These are phyloP conservation scores for Turnera subulata DNA, from an alignment of 345 rosid species.

Conservation along the genomic window DNA sequence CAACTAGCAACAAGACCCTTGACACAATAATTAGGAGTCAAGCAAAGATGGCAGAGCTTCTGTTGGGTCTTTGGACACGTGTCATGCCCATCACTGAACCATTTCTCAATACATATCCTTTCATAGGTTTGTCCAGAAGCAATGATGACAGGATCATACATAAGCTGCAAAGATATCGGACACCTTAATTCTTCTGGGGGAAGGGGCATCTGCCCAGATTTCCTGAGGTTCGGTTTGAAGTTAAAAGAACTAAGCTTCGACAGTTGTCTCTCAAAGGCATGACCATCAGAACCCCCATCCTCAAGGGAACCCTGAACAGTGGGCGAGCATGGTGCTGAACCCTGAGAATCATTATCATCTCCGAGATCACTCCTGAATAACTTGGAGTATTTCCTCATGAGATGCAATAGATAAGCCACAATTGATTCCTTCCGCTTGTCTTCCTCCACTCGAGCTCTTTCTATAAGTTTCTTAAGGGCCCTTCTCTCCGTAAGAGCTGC, in stretches of 20 bases:
- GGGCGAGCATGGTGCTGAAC: constrained; percentile 87
- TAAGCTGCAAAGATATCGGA: constrained; percentile 92
- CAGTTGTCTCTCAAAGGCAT: constrained; percentile 75
- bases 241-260: constrained; percentile 73
- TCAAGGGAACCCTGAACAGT: constrained; percentile 54
- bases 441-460: constrained; percentile 89
- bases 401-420: constrained; percentile 85
- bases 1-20: constrained; percentile 92
- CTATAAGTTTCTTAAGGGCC: constrained; percentile 86
- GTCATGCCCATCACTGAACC: constrained; percentile 88
- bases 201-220: constrained; percentile 64
- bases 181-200: constrained; percentile 98
- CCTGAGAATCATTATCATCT: constrained; percentile 91
- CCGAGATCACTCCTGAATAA: constrained; percentile 72
- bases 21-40: constrained; percentile 99
- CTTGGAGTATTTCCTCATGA: constrained; percentile 94
- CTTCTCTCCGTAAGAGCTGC: constrained; percentile 90
- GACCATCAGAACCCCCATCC: constrained; percentile 35
- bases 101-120: constrained; percentile 89
- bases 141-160: constrained; percentile 95
- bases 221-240: constrained; percentile 47
- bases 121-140: constrained; percentile 99
- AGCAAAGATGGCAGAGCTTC: constrained; percentile 66
- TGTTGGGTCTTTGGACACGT: constrained; percentile 97
- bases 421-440: constrained; percentile 98